A percentile compares a stretch with the other conserved stretches of the same genome.
phyloP scores from a whole-genome alignment of 495 filamentous ascomycete genomes.

The Penicillium goetzii region DNA sequence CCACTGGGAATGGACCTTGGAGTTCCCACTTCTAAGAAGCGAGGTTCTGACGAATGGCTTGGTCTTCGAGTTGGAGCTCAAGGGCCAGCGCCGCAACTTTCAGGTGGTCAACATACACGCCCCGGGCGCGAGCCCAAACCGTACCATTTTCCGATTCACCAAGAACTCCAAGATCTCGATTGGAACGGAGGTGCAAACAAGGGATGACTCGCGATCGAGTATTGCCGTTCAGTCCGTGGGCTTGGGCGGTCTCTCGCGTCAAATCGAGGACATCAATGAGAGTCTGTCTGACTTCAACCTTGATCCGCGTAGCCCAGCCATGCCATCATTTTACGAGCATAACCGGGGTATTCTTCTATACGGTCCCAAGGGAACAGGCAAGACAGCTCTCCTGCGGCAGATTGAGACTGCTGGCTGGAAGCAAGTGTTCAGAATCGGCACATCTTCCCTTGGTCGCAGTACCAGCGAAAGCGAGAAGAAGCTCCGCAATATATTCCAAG shows the following conservation, averaged over 20 bases:
- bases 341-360: conserved; percentile 71
- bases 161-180: conserved; percentile 41
- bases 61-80: conserved; percentile 52
- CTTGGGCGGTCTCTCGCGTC: conserved; percentile 66
- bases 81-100: conserved; percentile 51
- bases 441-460: conserved; percentile 53
- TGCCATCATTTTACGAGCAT: conserved; percentile 50
- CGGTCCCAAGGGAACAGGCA: conserved; percentile 83
- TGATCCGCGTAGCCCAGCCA: conserved; percentile 32
- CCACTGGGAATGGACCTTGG: conserved; percentile 68
- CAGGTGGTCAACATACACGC: conserved; percentile 42
- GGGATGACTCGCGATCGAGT: conserved; percentile 19
- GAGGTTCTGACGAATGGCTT: conserved; percentile 48
- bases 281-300: conserved; percentile 62
- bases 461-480: conserved; percentile 49
- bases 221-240: conserved; percentile 39
- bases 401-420: conserved; percentile 73
- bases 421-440: conserved; percentile 63
- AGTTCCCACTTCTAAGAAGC: conserved; percentile 57
- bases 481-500: conserved; percentile 71
- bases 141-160: conserved; percentile 43
- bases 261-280: conserved; percentile 67
- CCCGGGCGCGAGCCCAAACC: conserved; percentile 26
- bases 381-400: conserved; percentile 68
- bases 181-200: conserved; percentile 28